These are phyloP conservation scores for Hyphopichia pseudoburtonii DNA, from an alignment of 1,139 yeast species.

Conservation along the genomic window DNA sequence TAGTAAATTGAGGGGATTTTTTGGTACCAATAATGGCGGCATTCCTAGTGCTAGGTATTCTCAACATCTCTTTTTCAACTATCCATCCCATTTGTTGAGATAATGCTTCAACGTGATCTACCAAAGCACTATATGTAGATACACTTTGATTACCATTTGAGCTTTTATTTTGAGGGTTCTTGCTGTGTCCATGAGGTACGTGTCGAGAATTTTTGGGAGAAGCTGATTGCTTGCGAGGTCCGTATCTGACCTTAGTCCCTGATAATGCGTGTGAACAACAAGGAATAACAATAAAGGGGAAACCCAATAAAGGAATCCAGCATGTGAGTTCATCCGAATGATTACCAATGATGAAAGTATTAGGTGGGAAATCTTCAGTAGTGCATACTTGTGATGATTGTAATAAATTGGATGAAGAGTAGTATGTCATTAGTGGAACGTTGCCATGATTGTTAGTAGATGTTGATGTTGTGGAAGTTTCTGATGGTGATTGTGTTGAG, in stretches of 20 bases:
- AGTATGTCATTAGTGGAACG: constrained; percentile 40
- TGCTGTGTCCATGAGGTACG: neutral
- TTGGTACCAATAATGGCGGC: constrained; percentile 79
- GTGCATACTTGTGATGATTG: constrained; percentile 60
- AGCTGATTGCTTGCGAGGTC: constrained; percentile 34
- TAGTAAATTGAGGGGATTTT: constrained; percentile 20
- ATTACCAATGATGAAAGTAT: constrained; percentile 86
- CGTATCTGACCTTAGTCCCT: constrained; percentile 71
- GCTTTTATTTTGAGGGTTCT: neutral
- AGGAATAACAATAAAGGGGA: constrained; percentile 89
- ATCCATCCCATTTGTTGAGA: constrained; percentile 77
- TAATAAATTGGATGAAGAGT: constrained; percentile 50
- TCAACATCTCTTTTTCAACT: constrained; percentile 78
- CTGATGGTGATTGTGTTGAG: constrained; percentile 3
- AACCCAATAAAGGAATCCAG: constrained; percentile 88
- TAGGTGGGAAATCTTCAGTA: constrained; percentile 61
- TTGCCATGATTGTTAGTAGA: constrained; percentile 12
- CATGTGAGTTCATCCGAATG: constrained; percentile 95
- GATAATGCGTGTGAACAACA: constrained; percentile 89
- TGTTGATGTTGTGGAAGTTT: too few species aligned
- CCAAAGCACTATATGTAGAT: constrained; percentile 79
- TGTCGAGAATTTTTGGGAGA: too few species aligned
- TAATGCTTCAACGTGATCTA: constrained; percentile 76
- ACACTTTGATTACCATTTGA: constrained; percentile 14
- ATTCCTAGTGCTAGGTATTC: constrained; percentile 94